A percentile compares a stretch with the other conserved stretches of the same genome.
phyloP scores from a whole-genome alignment of 1,284 basidiomycete genomes.

The Pseudozyma sp. region DNA sequence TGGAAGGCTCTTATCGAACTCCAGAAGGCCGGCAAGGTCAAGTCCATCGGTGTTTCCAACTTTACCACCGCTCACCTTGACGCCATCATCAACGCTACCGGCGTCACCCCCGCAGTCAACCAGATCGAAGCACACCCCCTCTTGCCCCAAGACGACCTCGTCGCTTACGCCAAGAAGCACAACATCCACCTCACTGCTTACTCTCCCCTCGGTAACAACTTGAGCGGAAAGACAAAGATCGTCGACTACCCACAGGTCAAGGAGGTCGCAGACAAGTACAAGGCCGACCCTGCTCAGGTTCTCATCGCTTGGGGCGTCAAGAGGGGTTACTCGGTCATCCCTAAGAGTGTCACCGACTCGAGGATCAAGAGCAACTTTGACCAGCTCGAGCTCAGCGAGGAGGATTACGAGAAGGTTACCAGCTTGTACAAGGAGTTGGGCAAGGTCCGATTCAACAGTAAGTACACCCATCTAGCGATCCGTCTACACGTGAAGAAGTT shows the following conservation, averaged over 20 bases:
- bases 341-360: slow-evolving; percentile 69
- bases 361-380: slow-evolving; percentile 69
- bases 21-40: slow-evolving; percentile 67
- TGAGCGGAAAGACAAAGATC: slow-evolving; percentile 56
- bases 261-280: slow-evolving; percentile 67
- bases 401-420: slow-evolving; percentile 65
- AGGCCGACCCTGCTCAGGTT: slow-evolving; percentile 67
- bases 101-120: slow-evolving; percentile 81
- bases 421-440: slow-evolving; percentile 57
- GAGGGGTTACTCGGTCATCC: slow-evolving; percentile 69
- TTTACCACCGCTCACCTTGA: slow-evolving; percentile 78
- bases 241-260: slow-evolving; percentile 66
- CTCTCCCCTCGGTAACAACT: slow-evolving; percentile 70
- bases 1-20: slow-evolving; percentile 82
- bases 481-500: too few relatives aligned
- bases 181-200: slow-evolving; percentile 70
- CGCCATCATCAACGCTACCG: slow-evolving; percentile 79
- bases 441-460: slow-evolving; percentile 66
- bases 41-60: slow-evolving; percentile 78
- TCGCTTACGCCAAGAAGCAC: slow-evolving; percentile 55
- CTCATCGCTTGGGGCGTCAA: slow-evolving; percentile 70
- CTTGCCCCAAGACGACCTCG: slow-evolving; percentile 65
- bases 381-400: slow-evolving; percentile 64
- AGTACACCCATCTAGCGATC: too few relatives aligned
- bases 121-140: slow-evolving; percentile 86